phyloP scores from a whole-genome alignment of 306 rosid genomes.

The Astragalus glycyphyllos region DNA sequence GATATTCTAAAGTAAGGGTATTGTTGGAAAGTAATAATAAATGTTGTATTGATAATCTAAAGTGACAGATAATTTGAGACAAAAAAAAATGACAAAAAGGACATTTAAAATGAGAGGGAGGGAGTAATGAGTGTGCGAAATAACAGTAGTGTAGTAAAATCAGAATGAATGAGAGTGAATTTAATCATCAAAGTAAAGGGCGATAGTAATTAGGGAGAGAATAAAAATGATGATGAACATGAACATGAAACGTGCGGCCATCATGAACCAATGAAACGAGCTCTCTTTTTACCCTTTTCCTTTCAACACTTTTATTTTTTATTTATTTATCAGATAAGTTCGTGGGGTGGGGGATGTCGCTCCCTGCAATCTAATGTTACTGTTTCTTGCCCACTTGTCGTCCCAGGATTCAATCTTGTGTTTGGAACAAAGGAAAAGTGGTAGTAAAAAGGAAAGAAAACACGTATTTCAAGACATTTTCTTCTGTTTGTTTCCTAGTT shows the following conservation, averaged over 20 bases:
- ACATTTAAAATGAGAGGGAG: too few relatives aligned
- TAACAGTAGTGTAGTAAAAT: conserved; percentile 41
- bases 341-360: conserved; percentile 29
- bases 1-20: too few relatives aligned
- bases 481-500: too few relatives aligned
- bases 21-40: too few relatives aligned
- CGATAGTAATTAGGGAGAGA: conserved; percentile 43
- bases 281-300: conserved; percentile 28
- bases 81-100: too few relatives aligned
- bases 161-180: conserved; percentile 31
- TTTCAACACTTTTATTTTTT: conserved; percentile 19
- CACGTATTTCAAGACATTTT: too few relatives aligned
- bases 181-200: conserved; percentile 46
- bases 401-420: too few relatives aligned
- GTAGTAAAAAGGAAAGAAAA: too few relatives aligned
- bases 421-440: too few relatives aligned
- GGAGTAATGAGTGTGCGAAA: conserved; percentile 45
- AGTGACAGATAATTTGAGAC: too few relatives aligned
- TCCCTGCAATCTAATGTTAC: conserved; percentile 41
- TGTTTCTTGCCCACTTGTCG: not conserved
- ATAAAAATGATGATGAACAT: conserved; percentile 50
- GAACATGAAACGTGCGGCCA: conserved; percentile 74
- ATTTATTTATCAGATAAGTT: conserved; percentile 38
- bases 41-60: too few relatives aligned
- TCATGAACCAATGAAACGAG: conserved; percentile 73